Evolutionary conservation across 2,329 filamentous ascomycete species (phyloP).

Genomic region (Simplicillium sp.): DNA sequence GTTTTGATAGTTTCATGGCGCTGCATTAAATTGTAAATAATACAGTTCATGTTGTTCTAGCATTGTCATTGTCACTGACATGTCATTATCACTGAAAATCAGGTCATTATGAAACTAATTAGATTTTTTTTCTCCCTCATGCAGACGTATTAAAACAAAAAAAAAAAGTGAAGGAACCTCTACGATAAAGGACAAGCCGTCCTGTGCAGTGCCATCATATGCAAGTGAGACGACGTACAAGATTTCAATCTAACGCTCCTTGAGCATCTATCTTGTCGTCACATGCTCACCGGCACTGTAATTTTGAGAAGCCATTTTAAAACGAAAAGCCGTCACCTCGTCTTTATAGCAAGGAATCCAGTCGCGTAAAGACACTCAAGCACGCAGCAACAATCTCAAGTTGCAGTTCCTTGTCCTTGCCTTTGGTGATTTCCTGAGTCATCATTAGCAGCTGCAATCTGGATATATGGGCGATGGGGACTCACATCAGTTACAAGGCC

Average conservation of each 20-base stretch:
- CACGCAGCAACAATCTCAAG: slow-evolving; percentile 96
- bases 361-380: slow-evolving; percentile 91
- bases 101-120: not conserved
- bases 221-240: no score
- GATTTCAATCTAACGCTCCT: no score
- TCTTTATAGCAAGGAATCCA: slow-evolving; percentile 82
- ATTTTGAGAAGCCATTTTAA: no score
- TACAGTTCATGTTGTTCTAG: not conserved
- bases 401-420: slow-evolving; percentile 91
- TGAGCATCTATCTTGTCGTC: no score
- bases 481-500: slow-evolving; percentile 70
- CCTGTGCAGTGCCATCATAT: no score
- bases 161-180: not conserved
- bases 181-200: not conserved
- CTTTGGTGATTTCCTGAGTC: slow-evolving; percentile 63
- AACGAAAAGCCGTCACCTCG: no score
- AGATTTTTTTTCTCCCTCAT: not conserved
- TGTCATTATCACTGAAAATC: no score
- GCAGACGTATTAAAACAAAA: not conserved
- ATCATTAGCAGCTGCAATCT: not conserved
- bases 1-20: not conserved
- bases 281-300: no score
- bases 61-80: not conserved
- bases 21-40: no score
- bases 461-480: not conserved